Percentiles rank a stretch among this genome's conserved stretches.
phyloP scores from a whole-genome alignment of 805 yeast species.

The Yarrowia sp. region DNA sequence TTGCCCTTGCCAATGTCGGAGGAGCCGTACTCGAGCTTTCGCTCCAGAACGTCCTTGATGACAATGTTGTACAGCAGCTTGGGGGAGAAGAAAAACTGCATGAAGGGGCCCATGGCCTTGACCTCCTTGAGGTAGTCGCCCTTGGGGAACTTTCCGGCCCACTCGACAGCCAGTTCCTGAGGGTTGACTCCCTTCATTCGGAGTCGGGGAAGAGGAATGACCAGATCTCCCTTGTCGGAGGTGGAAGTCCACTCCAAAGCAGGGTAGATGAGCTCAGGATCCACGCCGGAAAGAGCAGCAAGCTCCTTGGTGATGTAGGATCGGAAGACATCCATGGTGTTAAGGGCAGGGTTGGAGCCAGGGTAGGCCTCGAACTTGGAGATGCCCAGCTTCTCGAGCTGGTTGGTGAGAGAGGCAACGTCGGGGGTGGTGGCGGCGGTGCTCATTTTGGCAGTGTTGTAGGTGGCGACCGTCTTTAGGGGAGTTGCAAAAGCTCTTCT shows the following conservation, averaged over 20 bases:
- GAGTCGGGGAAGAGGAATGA: conserved; percentile 87
- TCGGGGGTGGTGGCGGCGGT: conserved; percentile 19
- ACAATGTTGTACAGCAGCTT: conserved; percentile 63
- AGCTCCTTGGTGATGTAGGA: conserved; percentile 82
- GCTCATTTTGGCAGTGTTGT: not conserved
- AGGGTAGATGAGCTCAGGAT: conserved; percentile 63
- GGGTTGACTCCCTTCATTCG: conserved; percentile 83
- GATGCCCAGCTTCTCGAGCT: conserved; percentile 27
- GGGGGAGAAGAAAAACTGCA: conserved; percentile 82
- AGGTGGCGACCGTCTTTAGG: not conserved
- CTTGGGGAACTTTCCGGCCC: conserved; percentile 74
- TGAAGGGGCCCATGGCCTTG: conserved; percentile 80
- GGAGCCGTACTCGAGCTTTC: conserved; percentile 63
- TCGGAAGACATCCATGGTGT: conserved; percentile 84
- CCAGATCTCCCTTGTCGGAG: conserved; percentile 86
- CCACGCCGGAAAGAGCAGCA: conserved; percentile 68
- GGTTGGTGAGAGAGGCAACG: not conserved
- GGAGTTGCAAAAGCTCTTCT: not conserved
- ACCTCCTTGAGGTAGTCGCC: conserved; percentile 68
- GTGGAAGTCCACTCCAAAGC: conserved; percentile 86
- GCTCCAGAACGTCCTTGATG: conserved; percentile 61
- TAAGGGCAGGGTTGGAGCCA: conserved; percentile 70
- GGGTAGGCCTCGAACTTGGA: conserved; percentile 31
- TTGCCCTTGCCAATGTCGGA: conserved; percentile 70
- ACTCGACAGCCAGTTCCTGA: conserved; percentile 65